A percentile compares a stretch with the other conserved stretches of the same genome.
Evolutionary conservation across 2,329 filamentous ascomycete species (phyloP).

Genomic region (Graphium sp.): DNA sequence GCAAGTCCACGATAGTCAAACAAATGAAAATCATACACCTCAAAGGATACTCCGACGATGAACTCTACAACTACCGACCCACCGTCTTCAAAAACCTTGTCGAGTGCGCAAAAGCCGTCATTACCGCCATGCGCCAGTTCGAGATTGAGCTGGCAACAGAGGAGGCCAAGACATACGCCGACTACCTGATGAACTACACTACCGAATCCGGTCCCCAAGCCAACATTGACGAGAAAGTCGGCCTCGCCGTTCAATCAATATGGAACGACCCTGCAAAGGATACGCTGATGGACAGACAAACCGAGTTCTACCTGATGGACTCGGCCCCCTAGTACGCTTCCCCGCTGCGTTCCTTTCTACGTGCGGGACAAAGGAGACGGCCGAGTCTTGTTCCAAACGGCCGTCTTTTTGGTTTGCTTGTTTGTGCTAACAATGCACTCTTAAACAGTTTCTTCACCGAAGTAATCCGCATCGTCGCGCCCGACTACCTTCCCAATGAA

Average conservation of each 20-base stretch:
- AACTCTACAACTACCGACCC: conserved; percentile 82
- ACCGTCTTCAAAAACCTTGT: conserved; percentile 98
- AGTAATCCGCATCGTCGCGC: conserved; percentile 64
- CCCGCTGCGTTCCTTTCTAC: conserved; percentile 3
- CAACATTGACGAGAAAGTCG: conserved; percentile 64
- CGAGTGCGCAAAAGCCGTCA: conserved; percentile 88
- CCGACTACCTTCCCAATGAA: conserved; percentile 82
- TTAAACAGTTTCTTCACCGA: conserved; percentile 79
- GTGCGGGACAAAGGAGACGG: too few relatives aligned
- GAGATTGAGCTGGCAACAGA: conserved; percentile 61
- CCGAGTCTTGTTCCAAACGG: too few relatives aligned
- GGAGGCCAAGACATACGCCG: conserved; percentile 55
- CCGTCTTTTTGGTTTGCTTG: background rate
- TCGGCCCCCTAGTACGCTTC: conserved; percentile 82
- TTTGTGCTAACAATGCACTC: background rate
- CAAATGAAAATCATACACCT: conserved; percentile 99
- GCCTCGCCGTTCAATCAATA: conserved; percentile 66
- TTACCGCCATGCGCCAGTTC: conserved; percentile 84
- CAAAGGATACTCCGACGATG: conserved; percentile 89
- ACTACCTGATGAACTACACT: conserved; percentile 74
- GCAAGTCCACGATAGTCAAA: conserved; percentile 98
- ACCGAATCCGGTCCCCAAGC: conserved; percentile 83
- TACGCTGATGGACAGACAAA: conserved; percentile 78
- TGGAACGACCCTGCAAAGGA: conserved; percentile 82
- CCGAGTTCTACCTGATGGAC: conserved; percentile 98